Evolutionary conservation across 192 early-diverging fungal species (phyloP), one percentile per base, ranked within the genome.

Genomic region (Irineochytrium annulatum): DNA sequence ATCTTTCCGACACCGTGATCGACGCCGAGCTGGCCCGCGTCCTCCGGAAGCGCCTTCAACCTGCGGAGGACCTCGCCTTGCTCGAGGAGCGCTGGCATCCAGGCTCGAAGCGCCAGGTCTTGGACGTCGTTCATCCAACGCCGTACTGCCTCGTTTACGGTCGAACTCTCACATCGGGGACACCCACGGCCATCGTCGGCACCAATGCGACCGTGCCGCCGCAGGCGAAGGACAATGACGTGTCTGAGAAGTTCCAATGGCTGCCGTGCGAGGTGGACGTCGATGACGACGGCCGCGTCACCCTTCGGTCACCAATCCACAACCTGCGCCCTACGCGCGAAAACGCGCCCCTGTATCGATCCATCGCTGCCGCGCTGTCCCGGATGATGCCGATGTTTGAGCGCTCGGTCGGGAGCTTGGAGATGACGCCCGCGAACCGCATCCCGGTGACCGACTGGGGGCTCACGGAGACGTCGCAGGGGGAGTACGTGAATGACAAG

Each of bases 261-360:
- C 72, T 90, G 17, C 87, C 89, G 0, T 61, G 80, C 3, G 89
- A 87, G 34, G 84, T 89, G 58, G 52, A 63, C 1, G 72, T 89
- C 1, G 52, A 24, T n/a, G 43, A 72, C 0, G 70, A 78, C 32
- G 86, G 86, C 34, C 16, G 62, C 3, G 62, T 74, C 27, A 43
- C 45, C 0, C 64, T 84, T 22, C 34, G 53, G 26, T 86, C 84
- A 1, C 90, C 89, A 63, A 90, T 91, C 74, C 89, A 90, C 77
- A 90, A 89, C 52, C 46, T 89, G 28, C 78, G 89, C 39, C 87
- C 83, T 4, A 3, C 14, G 29, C 27, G 57, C 19, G 65, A 77
- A 32, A 64, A 77, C 55, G 62, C n/a, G n/a, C n/a, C 62, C 8
- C 52, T 84, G 56, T 87, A 89, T 43, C 66, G 63, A 2, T 67